These are phyloP conservation scores for Prunus dulcis DNA, from an alignment of 306 rosid genomes.

Conservation along the genomic window DNA sequence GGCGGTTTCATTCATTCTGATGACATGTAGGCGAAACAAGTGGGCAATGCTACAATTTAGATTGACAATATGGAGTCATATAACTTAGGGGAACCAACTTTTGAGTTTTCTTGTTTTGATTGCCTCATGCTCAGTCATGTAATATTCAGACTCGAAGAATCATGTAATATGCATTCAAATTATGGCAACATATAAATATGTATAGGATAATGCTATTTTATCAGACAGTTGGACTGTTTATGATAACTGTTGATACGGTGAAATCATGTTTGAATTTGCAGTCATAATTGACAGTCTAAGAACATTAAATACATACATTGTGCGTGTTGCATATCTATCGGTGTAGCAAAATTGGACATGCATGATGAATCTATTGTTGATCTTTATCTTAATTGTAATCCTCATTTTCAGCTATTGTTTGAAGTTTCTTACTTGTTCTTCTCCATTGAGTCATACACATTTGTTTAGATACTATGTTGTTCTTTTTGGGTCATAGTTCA, in stretches of 20 bases:
- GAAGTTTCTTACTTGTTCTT: neutral
- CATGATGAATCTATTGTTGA: neutral
- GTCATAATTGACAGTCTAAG: neutral
- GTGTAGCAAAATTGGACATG: neutral
- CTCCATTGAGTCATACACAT: neutral
- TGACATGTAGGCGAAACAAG: neutral
- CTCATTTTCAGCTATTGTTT: neutral
- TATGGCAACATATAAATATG: too few species aligned
- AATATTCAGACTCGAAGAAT: neutral
- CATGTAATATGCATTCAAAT: neutral
- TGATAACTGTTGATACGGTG: neutral
- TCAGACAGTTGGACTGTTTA: neutral
- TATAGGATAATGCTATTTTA: too few species aligned
- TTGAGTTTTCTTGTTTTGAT: neutral
- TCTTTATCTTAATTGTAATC: neutral
- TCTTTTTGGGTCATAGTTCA: neutral
- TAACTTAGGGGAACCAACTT: neutral
- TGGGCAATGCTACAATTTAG: neutral
- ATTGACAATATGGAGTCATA: neutral
- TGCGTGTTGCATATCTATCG: neutral
- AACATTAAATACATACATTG: too few species aligned
- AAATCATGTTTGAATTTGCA: neutral
- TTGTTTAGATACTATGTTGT: neutral
- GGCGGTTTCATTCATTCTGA: neutral
- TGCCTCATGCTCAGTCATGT: neutral